These are phyloP conservation scores for Solanum ossicruentum DNA, from an alignment of 257 asterid species.

Conservation along the genomic window DNA sequence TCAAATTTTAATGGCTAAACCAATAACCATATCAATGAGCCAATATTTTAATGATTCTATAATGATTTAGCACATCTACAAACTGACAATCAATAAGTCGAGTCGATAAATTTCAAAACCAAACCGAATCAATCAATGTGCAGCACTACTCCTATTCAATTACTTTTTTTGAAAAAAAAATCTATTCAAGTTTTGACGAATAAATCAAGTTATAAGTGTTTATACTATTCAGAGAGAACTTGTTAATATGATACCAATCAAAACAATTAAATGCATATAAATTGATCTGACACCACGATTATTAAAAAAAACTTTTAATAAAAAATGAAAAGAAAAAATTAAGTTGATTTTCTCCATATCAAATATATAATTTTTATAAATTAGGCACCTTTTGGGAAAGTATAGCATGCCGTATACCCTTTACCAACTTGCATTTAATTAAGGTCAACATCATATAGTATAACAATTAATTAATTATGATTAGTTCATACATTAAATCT, in stretches of 20 bases:
- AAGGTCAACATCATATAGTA: not conserved
- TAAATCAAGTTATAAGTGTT: too few species aligned
- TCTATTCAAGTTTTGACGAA: not conserved
- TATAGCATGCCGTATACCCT: not conserved
- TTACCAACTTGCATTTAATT: not conserved
- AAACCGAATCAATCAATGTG: too few species aligned
- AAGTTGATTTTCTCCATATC: not conserved
- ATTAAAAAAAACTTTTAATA: not conserved
- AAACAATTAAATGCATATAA: not conserved
- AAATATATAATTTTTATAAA: not conserved
- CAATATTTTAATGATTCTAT: too few species aligned
- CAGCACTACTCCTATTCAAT: too few species aligned
- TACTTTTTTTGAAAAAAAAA: not conserved
- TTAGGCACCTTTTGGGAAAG: not conserved
- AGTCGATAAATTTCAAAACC: too few species aligned
- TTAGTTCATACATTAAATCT: not conserved
- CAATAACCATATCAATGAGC: too few species aligned
- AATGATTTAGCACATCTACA: too few species aligned
- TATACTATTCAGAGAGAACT: not conserved
- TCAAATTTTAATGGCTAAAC: too few species aligned
- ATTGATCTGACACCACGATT: too few species aligned
- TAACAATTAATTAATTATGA: not conserved
- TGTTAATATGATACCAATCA: not conserved
- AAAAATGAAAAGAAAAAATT: not conserved
- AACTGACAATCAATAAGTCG: rapidly evolving